phyloP scores from a whole-genome alignment of 352 stramenopile genomes.

The Globisporangium middletonii region DNA sequence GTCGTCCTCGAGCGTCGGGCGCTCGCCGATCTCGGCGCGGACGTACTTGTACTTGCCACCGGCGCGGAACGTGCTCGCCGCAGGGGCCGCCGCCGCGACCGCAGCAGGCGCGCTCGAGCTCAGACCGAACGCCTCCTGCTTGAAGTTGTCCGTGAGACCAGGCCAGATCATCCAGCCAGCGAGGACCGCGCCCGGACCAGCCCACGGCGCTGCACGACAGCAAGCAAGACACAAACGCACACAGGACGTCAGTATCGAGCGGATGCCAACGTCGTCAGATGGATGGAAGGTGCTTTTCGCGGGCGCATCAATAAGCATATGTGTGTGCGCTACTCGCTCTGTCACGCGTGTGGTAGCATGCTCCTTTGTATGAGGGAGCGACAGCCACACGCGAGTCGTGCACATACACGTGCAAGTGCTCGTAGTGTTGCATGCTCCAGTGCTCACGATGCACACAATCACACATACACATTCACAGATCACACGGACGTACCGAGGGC shows the following conservation, averaged over 20 bases:
- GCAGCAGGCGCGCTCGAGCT: conserved; percentile 21
- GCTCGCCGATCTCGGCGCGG: conserved; percentile 64
- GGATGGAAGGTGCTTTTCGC: too few relatives aligned
- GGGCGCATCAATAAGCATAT: too few relatives aligned
- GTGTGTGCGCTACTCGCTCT: too few relatives aligned
- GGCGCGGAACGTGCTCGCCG: conserved; percentile 29
- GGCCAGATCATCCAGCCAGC: conserved; percentile 71
- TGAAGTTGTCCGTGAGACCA: conserved; percentile 59
- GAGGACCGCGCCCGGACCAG: conserved; percentile 35
- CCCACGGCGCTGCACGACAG: conserved; percentile 36
- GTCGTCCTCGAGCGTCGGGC: conserved; percentile 67
- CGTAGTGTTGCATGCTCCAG: not conserved
- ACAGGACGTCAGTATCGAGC: not conserved
- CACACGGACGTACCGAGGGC: conserved; percentile 31
- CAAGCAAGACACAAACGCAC: not conserved
- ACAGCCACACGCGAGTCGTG: too few relatives aligned
- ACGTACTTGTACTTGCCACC: conserved; percentile 81
- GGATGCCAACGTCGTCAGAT: not conserved
- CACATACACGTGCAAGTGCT: not conserved
- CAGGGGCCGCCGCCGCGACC: conserved; percentile 8
- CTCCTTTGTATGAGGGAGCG: too few relatives aligned
- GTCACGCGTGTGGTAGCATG: too few relatives aligned
- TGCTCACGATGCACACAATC: not conserved
- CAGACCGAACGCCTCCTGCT: conserved; percentile 68
- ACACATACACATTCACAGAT: not conserved